Conservation (phyloP, 192 early-diverging fungal genomes). For the Gigaspora rosea region DNA sequence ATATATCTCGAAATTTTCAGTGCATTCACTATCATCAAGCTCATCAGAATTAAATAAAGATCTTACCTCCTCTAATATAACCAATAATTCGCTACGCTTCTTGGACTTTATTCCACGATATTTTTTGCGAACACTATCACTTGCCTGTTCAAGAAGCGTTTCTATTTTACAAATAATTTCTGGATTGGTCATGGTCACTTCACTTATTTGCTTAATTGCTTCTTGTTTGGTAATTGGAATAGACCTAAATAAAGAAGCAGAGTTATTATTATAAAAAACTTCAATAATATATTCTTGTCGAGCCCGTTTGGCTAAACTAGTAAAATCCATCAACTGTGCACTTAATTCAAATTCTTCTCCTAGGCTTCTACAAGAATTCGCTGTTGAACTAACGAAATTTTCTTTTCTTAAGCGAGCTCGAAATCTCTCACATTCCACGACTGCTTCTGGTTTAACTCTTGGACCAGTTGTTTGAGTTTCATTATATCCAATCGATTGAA, state of each 20-base stretch:
- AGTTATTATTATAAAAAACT: constrained; percentile 23
- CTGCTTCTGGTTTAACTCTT: constrained; percentile 7
- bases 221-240: constrained; percentile 26
- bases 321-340: constrained; percentile 1
- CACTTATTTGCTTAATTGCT: not conserved
- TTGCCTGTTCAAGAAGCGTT: constrained; percentile 21
- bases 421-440: not conserved
- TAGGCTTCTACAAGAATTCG: constrained; percentile 1
- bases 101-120: constrained; percentile 18
- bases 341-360: constrained; percentile 12
- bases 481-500: constrained; percentile 14
- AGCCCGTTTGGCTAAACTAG: not conserved
- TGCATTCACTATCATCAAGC: not conserved
- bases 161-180: constrained; percentile 25
- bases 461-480: constrained; percentile 6
- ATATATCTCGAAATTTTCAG: no score
- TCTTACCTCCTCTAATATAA: constrained; percentile 24
- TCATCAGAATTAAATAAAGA: no score
- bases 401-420: not conserved
- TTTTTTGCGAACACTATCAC: constrained; percentile 13
- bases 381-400: constrained; percentile 1
- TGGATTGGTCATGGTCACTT: not conserved
- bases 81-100: constrained; percentile 6
- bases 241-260: constrained; percentile 23
- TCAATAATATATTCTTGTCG: constrained; percentile 26